Percentiles rank a stretch among this genome's conserved stretches.
Evolutionary conservation across 495 filamentous ascomycete species (phyloP).

Genomic region (Podospora pseudocomata): DNA sequence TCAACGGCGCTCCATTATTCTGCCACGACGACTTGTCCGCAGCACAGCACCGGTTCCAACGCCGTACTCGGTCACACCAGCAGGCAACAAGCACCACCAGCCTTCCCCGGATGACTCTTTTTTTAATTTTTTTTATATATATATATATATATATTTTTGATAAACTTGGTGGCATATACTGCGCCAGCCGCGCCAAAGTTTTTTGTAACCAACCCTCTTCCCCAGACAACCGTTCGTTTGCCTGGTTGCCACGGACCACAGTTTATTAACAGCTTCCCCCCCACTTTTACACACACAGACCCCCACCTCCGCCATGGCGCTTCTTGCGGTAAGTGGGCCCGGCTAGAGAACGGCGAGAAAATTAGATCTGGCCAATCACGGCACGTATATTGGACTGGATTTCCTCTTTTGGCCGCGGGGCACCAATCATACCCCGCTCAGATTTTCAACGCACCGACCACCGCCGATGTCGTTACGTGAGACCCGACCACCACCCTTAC

Average conservation of each 20-base stretch:
- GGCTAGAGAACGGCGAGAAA: neutral
- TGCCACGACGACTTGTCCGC: neutral
- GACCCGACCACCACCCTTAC: neutral
- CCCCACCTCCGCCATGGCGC: neutral
- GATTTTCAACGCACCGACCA: neutral
- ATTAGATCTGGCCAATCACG: conserved; percentile 17
- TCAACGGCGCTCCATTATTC: neutral
- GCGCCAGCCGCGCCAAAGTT: conserved; percentile 3
- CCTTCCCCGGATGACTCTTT: neutral
- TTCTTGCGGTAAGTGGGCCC: conserved; percentile 2
- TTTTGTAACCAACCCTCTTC: neutral
- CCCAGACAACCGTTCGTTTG: neutral
- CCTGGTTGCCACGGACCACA: conserved; percentile 4
- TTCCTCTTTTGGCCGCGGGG: conserved; percentile 21
- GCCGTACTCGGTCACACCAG: neutral
- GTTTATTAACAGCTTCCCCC: neutral
- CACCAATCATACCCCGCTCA: neutral
- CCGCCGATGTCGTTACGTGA: neutral
- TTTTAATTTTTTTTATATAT: neutral
- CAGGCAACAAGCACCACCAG: neutral
- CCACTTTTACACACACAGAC: neutral
- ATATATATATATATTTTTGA: too few species aligned
- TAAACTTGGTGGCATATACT: neutral
- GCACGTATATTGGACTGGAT: conserved; percentile 11
- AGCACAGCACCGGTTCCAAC: neutral